Evolutionary conservation across 2,329 filamentous ascomycete species (phyloP).

Genomic region (Claviceps africana): DNA sequence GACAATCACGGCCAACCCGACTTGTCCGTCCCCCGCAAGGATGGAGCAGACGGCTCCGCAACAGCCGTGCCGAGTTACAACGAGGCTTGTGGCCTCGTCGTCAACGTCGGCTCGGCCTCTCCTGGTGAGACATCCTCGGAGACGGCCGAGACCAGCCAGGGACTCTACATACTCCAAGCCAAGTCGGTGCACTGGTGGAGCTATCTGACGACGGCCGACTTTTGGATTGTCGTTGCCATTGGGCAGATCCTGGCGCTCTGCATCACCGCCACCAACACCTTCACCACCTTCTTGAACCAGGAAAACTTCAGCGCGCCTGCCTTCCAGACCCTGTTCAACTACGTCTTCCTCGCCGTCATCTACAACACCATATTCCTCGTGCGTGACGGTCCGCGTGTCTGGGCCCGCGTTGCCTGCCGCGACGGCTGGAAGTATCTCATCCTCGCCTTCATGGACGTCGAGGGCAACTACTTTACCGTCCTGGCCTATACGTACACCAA

Average conservation of each 20-base stretch:
- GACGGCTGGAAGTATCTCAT: slow-evolving; percentile 93
- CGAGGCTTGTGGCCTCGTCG: slow-evolving; percentile 5
- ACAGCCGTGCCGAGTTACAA: slow-evolving; percentile 5
- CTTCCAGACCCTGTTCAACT: slow-evolving; percentile 94
- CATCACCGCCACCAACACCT: slow-evolving; percentile 87
- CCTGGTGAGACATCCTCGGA: slow-evolving; percentile 6
- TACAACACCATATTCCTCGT: slow-evolving; percentile 72
- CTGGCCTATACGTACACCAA: slow-evolving; percentile 88
- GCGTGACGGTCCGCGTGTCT: slow-evolving; percentile 62
- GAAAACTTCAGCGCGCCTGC: slow-evolving; percentile 70
- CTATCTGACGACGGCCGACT: slow-evolving; percentile 73
- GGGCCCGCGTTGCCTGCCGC: slow-evolving; percentile 44
- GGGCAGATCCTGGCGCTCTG: slow-evolving; percentile 79
- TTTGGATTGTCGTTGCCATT: slow-evolving; percentile 69
- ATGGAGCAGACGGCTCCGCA: slow-evolving; percentile 8
- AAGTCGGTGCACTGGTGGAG: slow-evolving; percentile 47
- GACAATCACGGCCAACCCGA: background rate
- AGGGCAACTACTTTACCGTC: slow-evolving; percentile 97
- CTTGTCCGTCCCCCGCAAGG: slow-evolving; percentile 5
- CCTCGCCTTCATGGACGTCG: slow-evolving; percentile 81
- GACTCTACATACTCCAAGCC: slow-evolving; percentile 41
- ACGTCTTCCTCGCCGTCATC: slow-evolving; percentile 66
- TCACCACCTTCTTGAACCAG: slow-evolving; percentile 58
- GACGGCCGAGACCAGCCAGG: slow-evolving; percentile 30
- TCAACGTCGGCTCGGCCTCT: slow-evolving; percentile 2